Percentiles rank a stretch among this genome's conserved stretches.
Conservation (phyloP, 1,284 basidiomycete genomes). For the Puccinia horiana region DNA sequence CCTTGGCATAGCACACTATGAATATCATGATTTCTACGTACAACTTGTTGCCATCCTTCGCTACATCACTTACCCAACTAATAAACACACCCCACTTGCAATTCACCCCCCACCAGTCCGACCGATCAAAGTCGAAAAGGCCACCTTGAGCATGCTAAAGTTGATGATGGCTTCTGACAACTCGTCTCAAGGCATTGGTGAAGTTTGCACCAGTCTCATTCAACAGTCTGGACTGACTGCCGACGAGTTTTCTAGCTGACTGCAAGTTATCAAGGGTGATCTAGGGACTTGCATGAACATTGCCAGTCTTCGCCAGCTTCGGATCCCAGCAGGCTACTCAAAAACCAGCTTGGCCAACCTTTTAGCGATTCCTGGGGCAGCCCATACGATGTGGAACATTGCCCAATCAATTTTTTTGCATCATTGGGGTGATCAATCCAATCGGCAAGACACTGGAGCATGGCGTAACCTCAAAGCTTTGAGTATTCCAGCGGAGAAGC, state of each 20-base stretch:
- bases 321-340: background rate
- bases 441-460: background rate
- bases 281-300: background rate
- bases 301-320: background rate
- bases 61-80: background rate
- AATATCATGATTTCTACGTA: background rate
- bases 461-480: background rate
- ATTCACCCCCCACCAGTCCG: background rate
- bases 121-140: background rate
- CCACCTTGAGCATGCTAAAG: constrained; percentile 1
- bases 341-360: background rate
- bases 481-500: background rate
- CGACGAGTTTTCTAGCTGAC: background rate
- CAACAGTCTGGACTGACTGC: background rate
- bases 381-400: background rate
- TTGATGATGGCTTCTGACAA: constrained; percentile 29
- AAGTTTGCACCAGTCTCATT: background rate
- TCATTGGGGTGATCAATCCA: background rate
- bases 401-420: background rate
- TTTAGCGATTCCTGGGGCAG: background rate
- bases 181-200: constrained; percentile 20
- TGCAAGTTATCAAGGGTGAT: constrained; percentile 13
- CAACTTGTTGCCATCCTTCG: background rate
- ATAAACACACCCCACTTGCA: background rate
- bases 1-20: background rate